Conservation (phyloP, 129 eudicot genomes). For the Ambrosia artemisiifolia region DNA sequence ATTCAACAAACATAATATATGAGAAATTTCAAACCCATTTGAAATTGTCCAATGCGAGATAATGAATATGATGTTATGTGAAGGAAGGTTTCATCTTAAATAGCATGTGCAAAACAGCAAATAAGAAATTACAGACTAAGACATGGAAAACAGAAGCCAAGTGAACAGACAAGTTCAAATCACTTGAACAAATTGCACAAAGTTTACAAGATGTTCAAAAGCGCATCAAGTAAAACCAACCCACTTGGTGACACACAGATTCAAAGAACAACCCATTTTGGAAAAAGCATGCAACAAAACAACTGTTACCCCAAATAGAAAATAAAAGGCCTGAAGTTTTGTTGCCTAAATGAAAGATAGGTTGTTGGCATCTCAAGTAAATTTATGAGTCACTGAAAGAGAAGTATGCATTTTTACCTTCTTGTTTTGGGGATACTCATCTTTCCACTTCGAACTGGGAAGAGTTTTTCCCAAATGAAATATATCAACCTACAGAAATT, state of each 20-base stretch:
- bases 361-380: not conserved
- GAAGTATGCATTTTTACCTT: slow-evolving; percentile 51
- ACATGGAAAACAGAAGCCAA: not conserved
- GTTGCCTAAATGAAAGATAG: not conserved
- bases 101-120: slow-evolving; percentile 8
- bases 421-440: slow-evolving; percentile 64
- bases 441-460: slow-evolving; percentile 74
- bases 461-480: slow-evolving; percentile 66
- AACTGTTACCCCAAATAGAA: not conserved
- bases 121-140: not conserved
- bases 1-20: not conserved
- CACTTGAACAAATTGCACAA: slow-evolving; percentile 6
- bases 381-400: not conserved
- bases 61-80: not conserved
- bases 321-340: not conserved
- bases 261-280: not conserved
- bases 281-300: not conserved
- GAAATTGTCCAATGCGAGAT: not conserved
- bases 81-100: not conserved
- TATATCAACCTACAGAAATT: slow-evolving; percentile 64
- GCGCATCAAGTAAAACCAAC: slow-evolving; percentile 4
- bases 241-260: not conserved
- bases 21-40: not conserved
- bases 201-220: slow-evolving; percentile 1
- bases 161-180: not conserved